Conservation (phyloP, 164 flowering plant species). For the Aristolochia californica region DNA sequence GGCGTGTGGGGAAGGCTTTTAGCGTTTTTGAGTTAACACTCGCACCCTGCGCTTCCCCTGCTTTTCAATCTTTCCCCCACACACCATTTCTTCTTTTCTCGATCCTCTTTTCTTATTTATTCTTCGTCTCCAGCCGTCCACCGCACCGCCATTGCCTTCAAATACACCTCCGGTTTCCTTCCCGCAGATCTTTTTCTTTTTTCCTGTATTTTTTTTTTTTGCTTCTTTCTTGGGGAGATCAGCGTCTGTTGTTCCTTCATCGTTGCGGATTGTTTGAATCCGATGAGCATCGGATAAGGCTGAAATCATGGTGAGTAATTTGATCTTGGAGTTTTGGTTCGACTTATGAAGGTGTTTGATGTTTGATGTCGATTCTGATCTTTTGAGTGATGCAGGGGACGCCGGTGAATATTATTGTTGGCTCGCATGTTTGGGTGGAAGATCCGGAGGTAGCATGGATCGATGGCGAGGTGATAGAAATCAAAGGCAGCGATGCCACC, state of each 20-base stretch:
- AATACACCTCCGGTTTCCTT: constrained; percentile 4
- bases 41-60: constrained; percentile 11
- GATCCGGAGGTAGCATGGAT: constrained; percentile 71
- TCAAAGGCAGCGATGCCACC: constrained; percentile 47
- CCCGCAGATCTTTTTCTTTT: neutral
- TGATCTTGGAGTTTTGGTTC: constrained; percentile 28
- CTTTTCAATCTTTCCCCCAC: constrained; percentile 24
- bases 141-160: constrained; percentile 13
- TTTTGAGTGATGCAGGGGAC: constrained; percentile 48
- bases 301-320: neutral
- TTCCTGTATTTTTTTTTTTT: constrained; percentile 2
- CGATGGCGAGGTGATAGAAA: constrained; percentile 56
- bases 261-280: constrained; percentile 5
- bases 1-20: constrained; percentile 24
- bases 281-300: constrained; percentile 24
- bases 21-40: constrained; percentile 37
- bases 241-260: neutral
- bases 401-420: constrained; percentile 61
- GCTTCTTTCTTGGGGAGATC: neutral
- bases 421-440: constrained; percentile 79
- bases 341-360: neutral
- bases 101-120: constrained; percentile 7
- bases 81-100: constrained; percentile 9
- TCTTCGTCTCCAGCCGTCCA: constrained; percentile 16
- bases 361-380: neutral